phyloP scores from a whole-genome alignment of 2,329 filamentous ascomycete species.

The Alternaria gaisen region DNA sequence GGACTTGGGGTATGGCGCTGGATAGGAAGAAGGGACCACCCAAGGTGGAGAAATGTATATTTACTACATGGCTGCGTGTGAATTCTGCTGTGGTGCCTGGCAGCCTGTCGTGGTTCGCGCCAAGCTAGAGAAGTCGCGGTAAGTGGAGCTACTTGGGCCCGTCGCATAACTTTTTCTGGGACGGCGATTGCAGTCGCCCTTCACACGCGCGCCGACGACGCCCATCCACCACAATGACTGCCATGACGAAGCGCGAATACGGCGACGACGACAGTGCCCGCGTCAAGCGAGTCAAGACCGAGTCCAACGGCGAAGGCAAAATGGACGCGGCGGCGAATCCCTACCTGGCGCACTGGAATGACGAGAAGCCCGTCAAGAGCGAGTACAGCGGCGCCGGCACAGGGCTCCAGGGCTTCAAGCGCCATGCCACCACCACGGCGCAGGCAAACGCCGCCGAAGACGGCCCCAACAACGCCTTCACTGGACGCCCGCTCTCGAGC shows the following conservation, averaged over 20 bases:
- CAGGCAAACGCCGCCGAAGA: conserved; percentile 80
- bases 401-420: conserved; percentile 70
- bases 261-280: conserved; percentile 59
- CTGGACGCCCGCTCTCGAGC: conserved; percentile 75
- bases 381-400: conserved; percentile 44
- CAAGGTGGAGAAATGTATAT: conserved; percentile 10
- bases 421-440: conserved; percentile 80
- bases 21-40: conserved; percentile 7
- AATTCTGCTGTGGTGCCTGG: conserved; percentile 17
- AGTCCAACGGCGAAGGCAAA: conserved; percentile 41
- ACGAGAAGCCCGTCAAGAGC: conserved; percentile 55
- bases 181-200: conserved; percentile 2
- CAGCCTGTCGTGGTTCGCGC: conserved; percentile 22
- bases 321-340: conserved; percentile 73
- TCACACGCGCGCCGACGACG: conserved; percentile 12
- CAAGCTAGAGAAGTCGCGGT: conserved; percentile 18
- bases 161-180: conserved; percentile 34
- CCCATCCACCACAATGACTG: conserved; percentile 19
- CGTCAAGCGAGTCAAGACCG: conserved; percentile 60
- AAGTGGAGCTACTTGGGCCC: conserved; percentile 22
- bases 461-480: conserved; percentile 86
- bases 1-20: background rate
- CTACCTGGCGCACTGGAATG: conserved; percentile 90
- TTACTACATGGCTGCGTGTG: conserved; percentile 21
- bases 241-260: conserved; percentile 66